Conservation (phyloP, 768 basidiomycete genomes). For the Dentipellis fragilis region DNA sequence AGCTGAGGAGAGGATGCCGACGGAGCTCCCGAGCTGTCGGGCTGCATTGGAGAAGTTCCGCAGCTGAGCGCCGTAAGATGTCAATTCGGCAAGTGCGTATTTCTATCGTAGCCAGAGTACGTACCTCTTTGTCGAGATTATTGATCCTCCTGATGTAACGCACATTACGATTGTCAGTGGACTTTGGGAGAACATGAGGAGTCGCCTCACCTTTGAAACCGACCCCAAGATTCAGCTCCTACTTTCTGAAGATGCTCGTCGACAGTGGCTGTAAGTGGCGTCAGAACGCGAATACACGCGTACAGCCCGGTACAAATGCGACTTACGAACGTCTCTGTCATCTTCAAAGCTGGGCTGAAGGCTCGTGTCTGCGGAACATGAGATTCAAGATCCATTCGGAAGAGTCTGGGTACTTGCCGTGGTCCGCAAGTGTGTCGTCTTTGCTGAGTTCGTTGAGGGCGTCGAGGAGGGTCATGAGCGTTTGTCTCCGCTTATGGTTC, state of each 20-base stretch:
- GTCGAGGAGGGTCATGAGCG: slow-evolving; percentile 36
- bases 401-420: slow-evolving; percentile 20
- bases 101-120: slow-evolving; percentile 1
- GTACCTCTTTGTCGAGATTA: slow-evolving; percentile 56
- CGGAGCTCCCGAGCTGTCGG: slow-evolving; percentile 67
- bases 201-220: slow-evolving; percentile 44
- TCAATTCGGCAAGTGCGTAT: not conserved
- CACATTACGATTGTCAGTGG: not conserved
- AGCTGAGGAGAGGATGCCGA: slow-evolving; percentile 66
- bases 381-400: not conserved
- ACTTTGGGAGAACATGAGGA: not conserved
- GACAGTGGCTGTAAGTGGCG: slow-evolving; percentile 36
- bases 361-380: slow-evolving; percentile 21
- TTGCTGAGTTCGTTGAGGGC: slow-evolving; percentile 33
- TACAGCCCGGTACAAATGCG: not conserved
- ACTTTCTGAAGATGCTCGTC: slow-evolving; percentile 62
- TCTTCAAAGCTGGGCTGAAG: slow-evolving; percentile 47
- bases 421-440: slow-evolving; percentile 24
- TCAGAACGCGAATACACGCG: not conserved
- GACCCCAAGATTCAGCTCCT: slow-evolving; percentile 56
- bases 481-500: slow-evolving; percentile 28
- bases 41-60: slow-evolving; percentile 71
- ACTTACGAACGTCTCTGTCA: slow-evolving; percentile 59
- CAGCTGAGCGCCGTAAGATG: slow-evolving; percentile 33
- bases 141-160: slow-evolving; percentile 36